Percentiles rank a stretch among this genome's conserved stretches.
These are phyloP conservation scores for Boletus subcaerulescens DNA, from an alignment of 768 basidiomycete species.

Conservation along the genomic window DNA sequence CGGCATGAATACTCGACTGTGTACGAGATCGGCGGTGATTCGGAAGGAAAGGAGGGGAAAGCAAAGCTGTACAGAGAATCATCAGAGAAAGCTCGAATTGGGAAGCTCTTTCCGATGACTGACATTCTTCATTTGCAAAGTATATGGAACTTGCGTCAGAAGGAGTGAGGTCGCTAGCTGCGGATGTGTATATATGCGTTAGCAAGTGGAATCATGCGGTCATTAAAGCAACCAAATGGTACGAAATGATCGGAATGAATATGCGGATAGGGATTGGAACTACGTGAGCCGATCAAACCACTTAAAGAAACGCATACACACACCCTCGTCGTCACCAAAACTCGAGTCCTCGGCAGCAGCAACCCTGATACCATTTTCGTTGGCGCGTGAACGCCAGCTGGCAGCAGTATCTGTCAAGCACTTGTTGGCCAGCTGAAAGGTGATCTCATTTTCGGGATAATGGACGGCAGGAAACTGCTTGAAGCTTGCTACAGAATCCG, in stretches of 20 bases:
- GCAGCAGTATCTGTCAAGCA: conserved; percentile 59
- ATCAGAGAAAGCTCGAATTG: conserved; percentile 21
- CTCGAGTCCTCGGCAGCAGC: conserved; percentile 39
- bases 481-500: conserved; percentile 38
- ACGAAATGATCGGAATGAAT: conserved; percentile 7
- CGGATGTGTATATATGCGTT: conserved; percentile 40
- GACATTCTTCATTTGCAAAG: conserved; percentile 51
- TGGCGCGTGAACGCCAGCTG: conserved; percentile 71
- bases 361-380: conserved; percentile 70
- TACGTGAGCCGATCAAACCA: conserved; percentile 17
- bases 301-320: conserved; percentile 23
- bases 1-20: conserved; percentile 49
- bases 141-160: conserved; percentile 49
- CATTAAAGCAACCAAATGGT: conserved; percentile 1
- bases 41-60: conserved; percentile 58
- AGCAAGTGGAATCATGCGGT: not conserved
- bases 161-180: conserved; percentile 50
- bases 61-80: conserved; percentile 40
- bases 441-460: conserved; percentile 42
- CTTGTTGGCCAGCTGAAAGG: conserved; percentile 35
- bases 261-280: not conserved
- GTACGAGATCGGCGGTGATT: conserved; percentile 56
- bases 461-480: conserved; percentile 42
- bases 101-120: conserved; percentile 18
- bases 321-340: conserved; percentile 50